Base-by-base conservation (phyloP, 495 filamentous ascomycete species). In the Penicillium cosmopolitanum region DNA sequence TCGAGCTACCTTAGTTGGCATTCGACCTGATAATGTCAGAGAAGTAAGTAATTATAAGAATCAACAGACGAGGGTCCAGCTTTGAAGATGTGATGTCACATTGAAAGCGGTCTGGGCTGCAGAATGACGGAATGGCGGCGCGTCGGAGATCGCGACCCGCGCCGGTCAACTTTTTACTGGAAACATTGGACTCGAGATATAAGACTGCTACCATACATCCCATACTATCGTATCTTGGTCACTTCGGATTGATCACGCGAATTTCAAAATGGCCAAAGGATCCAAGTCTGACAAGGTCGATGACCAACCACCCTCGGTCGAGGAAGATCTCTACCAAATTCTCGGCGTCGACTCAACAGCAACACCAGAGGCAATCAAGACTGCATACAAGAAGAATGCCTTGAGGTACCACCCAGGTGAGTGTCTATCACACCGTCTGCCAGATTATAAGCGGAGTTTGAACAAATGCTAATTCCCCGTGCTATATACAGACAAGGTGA, bases 391-490 rank as follows among this genome's bases (percentile, higher is more conserved):
- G 68, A 97, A 96, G 71, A 83, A 91, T 62, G 91, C 89, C 57
- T 74, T 98, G 58, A 81, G 89, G 61, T 92, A 96, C 64, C 95
- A 98, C 76, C 95, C 95, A 61, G 94, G 97, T 85, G 93, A 18
- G 61, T 38, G 11, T 12, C 10, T 0, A 12, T 40, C 5, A 40
- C 5, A 13, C 5, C 21, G 12, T 19, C 12, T 16, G 5, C 23
- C 6, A 19, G 11, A 42, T 21, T 21, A 8, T n/a, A 11, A 19
- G n/a, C 38, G 51, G 35, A 53, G 35, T 7, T 13, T 21, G 10
- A 15, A 25, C 12, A 53, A 18, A 55, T 52, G 18, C 36, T 36
- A 16, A 31, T 38, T 38, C 28, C 13, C 56, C 15, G 16, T 28
- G 34, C 33, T 15, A 50, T 51, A 67, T 51, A n/a, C n/a, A 67